A percentile compares a stretch with the other conserved stretches of the same genome.
Evolutionary conservation across 768 basidiomycete genomes (phyloP).

Genomic region (Boletales sp.): DNA sequence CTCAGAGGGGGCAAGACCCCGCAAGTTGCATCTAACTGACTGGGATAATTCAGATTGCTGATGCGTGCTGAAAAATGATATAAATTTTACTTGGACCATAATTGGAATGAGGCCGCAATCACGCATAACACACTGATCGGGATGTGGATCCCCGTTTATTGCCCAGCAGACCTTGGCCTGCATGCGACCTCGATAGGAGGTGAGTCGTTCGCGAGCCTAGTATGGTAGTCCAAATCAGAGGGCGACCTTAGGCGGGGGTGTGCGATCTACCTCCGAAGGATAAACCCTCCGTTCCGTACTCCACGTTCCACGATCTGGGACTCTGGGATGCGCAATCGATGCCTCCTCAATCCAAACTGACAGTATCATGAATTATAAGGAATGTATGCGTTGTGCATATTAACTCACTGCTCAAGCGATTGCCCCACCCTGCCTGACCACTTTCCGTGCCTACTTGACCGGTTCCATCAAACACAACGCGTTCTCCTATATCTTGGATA

Average conservation of each 20-base stretch:
- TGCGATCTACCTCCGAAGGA: slow-evolving; percentile 72
- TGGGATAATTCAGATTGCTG: slow-evolving; percentile 27
- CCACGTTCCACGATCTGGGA: slow-evolving; percentile 75
- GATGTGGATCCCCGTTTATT: slow-evolving; percentile 60
- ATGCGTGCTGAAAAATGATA: not conserved
- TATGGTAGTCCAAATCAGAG: slow-evolving; percentile 6
- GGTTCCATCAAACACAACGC: slow-evolving; percentile 88
- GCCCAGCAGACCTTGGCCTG: slow-evolving; percentile 83
- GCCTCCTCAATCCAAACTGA: slow-evolving; percentile 93
- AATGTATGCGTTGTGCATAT: slow-evolving; percentile 3
- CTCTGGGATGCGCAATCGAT: slow-evolving; percentile 79
- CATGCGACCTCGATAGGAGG: slow-evolving; percentile 91
- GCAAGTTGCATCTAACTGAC: slow-evolving; percentile 93
- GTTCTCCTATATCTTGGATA: slow-evolving; percentile 81
- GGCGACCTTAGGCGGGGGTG: not conserved
- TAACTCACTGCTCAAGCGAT: slow-evolving; percentile 77
- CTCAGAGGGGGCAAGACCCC: slow-evolving; percentile 76
- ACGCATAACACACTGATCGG: slow-evolving; percentile 60
- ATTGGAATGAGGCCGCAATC: slow-evolving; percentile 94
- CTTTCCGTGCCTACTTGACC: slow-evolving; percentile 50
- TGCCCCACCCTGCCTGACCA: slow-evolving; percentile 65
- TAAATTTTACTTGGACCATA: slow-evolving; percentile 84
- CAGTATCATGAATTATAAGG: slow-evolving; percentile 4
- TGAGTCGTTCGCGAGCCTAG: slow-evolving; percentile 89
- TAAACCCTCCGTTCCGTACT: slow-evolving; percentile 76